Conservation (phyloP, 805 yeast species). For the Lipomyces anomalus region DNA sequence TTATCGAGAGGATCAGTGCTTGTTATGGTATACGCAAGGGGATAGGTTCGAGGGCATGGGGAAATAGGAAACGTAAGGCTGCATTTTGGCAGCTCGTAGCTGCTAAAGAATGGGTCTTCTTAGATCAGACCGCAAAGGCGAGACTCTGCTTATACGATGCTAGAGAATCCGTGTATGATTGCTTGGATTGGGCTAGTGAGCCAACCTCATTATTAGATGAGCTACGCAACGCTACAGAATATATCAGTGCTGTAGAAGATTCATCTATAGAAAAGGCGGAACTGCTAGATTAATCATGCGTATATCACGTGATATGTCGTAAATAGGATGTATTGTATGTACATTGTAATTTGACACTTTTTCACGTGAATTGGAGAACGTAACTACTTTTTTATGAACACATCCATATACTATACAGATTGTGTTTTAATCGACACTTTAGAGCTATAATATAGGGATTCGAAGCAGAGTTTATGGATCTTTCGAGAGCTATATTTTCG, state of each 20-base stretch:
- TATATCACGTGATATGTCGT: too few species aligned
- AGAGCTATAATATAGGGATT: too few species aligned
- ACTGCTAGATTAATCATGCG: too few species aligned
- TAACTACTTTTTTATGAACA: too few species aligned
- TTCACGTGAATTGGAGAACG: too few species aligned
- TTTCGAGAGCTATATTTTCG: too few species aligned
- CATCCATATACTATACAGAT: too few species aligned
- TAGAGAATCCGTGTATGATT: slow-evolving; percentile 30
- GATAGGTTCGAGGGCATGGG: slow-evolving; percentile 20
- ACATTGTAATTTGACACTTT: too few species aligned
- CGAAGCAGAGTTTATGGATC: too few species aligned
- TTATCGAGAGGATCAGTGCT: slow-evolving; percentile 50
- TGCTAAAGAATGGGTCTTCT: slow-evolving; percentile 59
- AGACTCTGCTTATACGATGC: slow-evolving; percentile 31
- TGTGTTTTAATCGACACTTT: too few species aligned
- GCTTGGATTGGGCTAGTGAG: slow-evolving; percentile 19
- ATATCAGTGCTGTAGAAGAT: slow-evolving; percentile 23
- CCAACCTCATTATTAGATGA: slow-evolving; percentile 17
- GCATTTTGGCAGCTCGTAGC: slow-evolving; percentile 73
- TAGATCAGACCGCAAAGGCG: slow-evolving; percentile 29
- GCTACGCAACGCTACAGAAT: slow-evolving; percentile 14
- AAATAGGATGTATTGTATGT: too few species aligned
- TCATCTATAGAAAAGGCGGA: too few species aligned
- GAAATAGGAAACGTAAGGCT: slow-evolving; percentile 62
- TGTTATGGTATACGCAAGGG: slow-evolving; percentile 39